Evolutionary conservation across 2,329 filamentous ascomycete species (phyloP).

Genomic region (Ascocoryne sarcoides): DNA sequence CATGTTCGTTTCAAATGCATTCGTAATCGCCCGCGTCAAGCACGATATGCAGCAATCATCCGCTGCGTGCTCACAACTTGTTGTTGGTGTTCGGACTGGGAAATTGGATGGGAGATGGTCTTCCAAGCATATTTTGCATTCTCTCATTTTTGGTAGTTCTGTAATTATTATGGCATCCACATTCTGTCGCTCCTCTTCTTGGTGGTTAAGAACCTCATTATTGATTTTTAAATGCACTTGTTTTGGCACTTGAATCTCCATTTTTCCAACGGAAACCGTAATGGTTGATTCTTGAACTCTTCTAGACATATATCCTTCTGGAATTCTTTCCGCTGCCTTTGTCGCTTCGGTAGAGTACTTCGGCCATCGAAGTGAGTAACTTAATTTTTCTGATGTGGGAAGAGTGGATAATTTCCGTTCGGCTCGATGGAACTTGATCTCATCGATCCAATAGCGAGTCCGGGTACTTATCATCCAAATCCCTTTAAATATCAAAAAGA

Average conservation of each 20-base stretch:
- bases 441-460: constrained; percentile 5
- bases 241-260: constrained; percentile 4
- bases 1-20: constrained; percentile 5
- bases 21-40: constrained; percentile 5
- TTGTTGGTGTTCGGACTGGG: constrained; percentile 6
- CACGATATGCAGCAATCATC: constrained; percentile 8
- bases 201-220: not conserved
- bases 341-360: not conserved
- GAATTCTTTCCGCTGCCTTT: constrained; percentile 2
- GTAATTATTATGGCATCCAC: not conserved
- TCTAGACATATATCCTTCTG: constrained; percentile 3
- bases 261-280: not conserved
- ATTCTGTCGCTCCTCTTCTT: no score
- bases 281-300: not conserved
- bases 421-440: constrained; percentile 2
- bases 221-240: constrained; percentile 2
- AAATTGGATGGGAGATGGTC: constrained; percentile 6
- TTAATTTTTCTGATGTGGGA: constrained; percentile 1
- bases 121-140: constrained; percentile 13
- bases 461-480: not conserved
- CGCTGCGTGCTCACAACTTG: constrained; percentile 4
- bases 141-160: constrained; percentile 6
- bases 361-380: not conserved
- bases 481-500: constrained; percentile 3
- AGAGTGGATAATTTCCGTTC: constrained; percentile 3